A percentile compares a stretch with the other conserved stretches of the same genome.
Evolutionary conservation across 192 early-diverging fungal genomes (phyloP).

Genomic region (Coemansia sp.): DNA sequence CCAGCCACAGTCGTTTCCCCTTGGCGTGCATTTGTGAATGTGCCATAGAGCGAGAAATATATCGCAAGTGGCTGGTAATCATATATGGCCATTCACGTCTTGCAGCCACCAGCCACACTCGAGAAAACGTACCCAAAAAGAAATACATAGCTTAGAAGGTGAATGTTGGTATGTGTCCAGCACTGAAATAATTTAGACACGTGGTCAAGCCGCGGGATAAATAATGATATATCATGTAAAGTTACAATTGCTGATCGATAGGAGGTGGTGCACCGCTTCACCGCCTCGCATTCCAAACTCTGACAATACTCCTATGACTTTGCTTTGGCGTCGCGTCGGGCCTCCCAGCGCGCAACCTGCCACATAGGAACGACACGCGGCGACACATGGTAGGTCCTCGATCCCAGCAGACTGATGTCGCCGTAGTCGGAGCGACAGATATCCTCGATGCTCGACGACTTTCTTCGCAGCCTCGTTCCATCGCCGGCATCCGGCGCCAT

Average conservation of each 20-base stretch:
- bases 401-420: slow-evolving; percentile 33
- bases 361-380: slow-evolving; percentile 41
- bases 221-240: neutral
- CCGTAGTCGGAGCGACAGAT: slow-evolving; percentile 41
- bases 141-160: neutral
- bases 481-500: neutral
- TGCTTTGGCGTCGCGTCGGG: slow-evolving; percentile 6
- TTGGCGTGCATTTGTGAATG: neutral
- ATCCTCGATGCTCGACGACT: slow-evolving; percentile 32
- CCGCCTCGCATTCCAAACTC: no score
- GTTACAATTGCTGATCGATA: neutral
- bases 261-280: no score
- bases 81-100: neutral
- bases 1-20: neutral
- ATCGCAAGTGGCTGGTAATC: neutral
- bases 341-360: slow-evolving; percentile 41
- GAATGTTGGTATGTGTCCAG: neutral
- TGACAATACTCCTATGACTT: neutral
- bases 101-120: slow-evolving; percentile 3
- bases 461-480: slow-evolving; percentile 4
- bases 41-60: neutral
- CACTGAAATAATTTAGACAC: neutral
- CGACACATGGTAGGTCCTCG: slow-evolving; percentile 37
- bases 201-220: neutral
- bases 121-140: neutral